Evolutionary conservation across 208 protist genomes (phyloP).

Genomic region (Trichomonas vaginalis): DNA sequence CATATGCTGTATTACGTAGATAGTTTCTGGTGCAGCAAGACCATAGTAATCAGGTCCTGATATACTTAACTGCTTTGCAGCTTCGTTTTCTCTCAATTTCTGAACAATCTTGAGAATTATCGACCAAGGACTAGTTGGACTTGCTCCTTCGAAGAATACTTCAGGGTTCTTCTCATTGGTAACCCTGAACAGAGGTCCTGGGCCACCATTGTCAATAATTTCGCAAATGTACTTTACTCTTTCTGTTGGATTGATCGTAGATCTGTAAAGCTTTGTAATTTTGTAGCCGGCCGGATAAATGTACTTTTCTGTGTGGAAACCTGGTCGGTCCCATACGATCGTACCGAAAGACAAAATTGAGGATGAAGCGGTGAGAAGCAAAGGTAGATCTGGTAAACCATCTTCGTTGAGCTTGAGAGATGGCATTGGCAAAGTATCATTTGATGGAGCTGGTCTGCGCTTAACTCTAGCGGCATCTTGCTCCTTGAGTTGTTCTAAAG

Average conservation of each 20-base stretch:
- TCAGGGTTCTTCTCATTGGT: background rate
- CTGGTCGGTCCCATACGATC: background rate
- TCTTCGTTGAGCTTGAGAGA: background rate
- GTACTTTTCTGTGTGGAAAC: background rate
- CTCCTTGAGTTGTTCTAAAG: background rate
- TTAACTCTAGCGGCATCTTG: background rate
- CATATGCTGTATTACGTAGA: background rate
- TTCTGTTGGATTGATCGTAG: background rate
- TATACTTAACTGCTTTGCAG: background rate
- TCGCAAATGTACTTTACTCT: background rate
- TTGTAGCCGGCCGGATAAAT: background rate
- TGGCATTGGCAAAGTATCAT: background rate
- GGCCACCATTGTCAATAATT: background rate
- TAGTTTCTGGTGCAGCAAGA: background rate
- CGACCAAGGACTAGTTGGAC: background rate
- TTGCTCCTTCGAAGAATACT: background rate
- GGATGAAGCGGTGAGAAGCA: background rate
- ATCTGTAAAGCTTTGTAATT: background rate
- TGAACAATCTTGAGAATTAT: background rate
- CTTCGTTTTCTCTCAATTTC: background rate
- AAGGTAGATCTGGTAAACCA: background rate
- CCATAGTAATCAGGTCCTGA: slow-evolving; percentile 5
- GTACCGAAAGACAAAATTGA: background rate
- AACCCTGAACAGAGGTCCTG: background rate
- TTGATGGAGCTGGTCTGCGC: background rate